Evolutionary conservation across 2,329 filamentous ascomycete genomes (phyloP), one percentile per base, ranked within the genome.

Genomic region (Pseudophaeomoniella oleicola): DNA sequence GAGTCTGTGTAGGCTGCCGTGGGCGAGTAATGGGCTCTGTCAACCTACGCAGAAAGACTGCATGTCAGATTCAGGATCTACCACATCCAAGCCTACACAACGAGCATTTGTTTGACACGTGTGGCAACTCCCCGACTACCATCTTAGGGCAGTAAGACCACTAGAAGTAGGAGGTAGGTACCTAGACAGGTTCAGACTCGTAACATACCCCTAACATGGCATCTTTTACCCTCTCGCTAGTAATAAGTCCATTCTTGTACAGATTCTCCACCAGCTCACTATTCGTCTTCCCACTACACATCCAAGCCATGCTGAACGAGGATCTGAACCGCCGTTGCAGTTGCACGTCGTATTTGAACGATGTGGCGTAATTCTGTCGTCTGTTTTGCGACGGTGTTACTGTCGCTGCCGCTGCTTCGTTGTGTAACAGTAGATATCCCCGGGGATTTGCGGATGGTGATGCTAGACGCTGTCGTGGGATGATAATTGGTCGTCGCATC

Each of bases 11-110:
- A 96, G 2, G 90, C 75, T 6, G 56, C 56, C 0, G 58, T 51
- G 3, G 83, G 81, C 11, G 81, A 72, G 60, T 88, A 96, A 59
- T 96, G 73, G 0, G 73, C 86, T 42, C 90, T 75, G 58, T 98
- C 88, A 52, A 96, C 85, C 78, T 86, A 38, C 17, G 14, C 33
- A 15, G 14, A 15, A 33, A 12, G 12, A 17, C 14, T 34, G 33
- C 9, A 11, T 30, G 14, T 37, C 15, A 34, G 39, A 16, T 16
- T 15, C 12, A 18, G 27, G 12, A 19, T 43, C 10, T 19, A 13
- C 13, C 10, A 29, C 22, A 10, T 29, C n/a, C n/a, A n/a, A n/a
- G n/a, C n/a, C n/a, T n/a, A n/a, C n/a, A n/a, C n/a, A n/a, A n/a
- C n/a, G n/a, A n/a, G n/a, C n/a, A n/a, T n/a, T n/a, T n/a, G n/a